These are phyloP conservation scores for Echinosophora koreensis DNA, from an alignment of 306 rosid species.

Conservation along the genomic window DNA sequence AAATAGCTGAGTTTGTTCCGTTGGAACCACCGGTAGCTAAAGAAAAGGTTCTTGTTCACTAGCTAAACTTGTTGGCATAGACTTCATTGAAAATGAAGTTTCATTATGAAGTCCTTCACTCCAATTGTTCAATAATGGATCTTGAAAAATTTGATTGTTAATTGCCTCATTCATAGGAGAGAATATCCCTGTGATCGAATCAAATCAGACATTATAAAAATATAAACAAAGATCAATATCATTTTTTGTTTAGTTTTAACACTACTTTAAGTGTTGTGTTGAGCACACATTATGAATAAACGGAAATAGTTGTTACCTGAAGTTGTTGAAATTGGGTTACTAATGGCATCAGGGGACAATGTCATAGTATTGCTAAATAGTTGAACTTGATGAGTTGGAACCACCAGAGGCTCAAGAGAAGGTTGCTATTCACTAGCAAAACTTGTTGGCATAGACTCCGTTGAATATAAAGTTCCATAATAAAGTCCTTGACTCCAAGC, in stretches of 20 bases:
- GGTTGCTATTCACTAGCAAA: not conserved
- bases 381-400: constrained; percentile 12
- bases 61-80: too few relatives aligned
- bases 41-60: not conserved
- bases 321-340: not conserved
- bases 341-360: not conserved
- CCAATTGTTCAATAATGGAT: constrained; percentile 6
- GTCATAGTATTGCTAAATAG: not conserved
- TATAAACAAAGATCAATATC: not conserved
- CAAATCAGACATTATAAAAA: not conserved
- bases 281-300: not conserved
- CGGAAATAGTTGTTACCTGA: constrained; percentile 34
- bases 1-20: constrained; percentile 12
- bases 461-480: not conserved
- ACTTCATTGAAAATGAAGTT: not conserved
- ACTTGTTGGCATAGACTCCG: not conserved
- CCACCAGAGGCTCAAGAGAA: not conserved
- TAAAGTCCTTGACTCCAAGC: constrained; percentile 31
- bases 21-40: not conserved
- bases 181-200: not conserved
- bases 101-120: constrained; percentile 13
- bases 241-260: not conserved
- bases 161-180: not conserved
- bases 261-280: not conserved
- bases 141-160: constrained; percentile 17